Evolutionary conservation across 2,329 filamentous ascomycete genomes (phyloP).

Genomic region (Keithomyces neogunnii): DNA sequence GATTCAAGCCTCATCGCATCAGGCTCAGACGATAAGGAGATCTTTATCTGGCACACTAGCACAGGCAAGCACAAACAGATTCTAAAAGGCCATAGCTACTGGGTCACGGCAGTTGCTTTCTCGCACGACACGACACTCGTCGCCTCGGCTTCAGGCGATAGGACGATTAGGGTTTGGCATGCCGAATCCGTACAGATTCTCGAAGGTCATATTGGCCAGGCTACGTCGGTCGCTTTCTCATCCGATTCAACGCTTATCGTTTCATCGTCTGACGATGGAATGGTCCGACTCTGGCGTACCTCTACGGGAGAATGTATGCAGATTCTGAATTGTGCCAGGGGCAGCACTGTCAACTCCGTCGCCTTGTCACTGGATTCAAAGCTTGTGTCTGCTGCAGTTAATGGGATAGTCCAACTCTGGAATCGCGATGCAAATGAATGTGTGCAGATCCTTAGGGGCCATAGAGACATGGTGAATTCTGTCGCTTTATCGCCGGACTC

Average conservation of each 20-base stretch:
- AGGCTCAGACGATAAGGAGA: background rate
- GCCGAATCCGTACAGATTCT: background rate
- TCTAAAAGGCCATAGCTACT: background rate
- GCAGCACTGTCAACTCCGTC: too few species aligned
- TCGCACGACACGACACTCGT: background rate
- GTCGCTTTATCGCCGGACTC: too few species aligned
- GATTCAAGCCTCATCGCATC: background rate
- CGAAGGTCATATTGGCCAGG: background rate
- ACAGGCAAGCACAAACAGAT: background rate
- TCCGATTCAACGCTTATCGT: background rate
- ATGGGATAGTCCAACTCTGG: too few species aligned
- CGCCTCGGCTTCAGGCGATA: background rate
- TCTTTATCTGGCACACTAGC: background rate
- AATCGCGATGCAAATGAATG: too few species aligned
- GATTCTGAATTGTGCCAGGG: background rate
- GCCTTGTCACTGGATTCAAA: too few species aligned
- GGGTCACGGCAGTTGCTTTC: background rate
- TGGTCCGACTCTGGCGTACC: background rate
- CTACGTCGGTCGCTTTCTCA: background rate
- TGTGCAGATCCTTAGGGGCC: too few species aligned
- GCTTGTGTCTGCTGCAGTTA: too few species aligned
- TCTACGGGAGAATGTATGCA: background rate
- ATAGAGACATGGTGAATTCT: too few species aligned
- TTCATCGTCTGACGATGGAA: background rate
- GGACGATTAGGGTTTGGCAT: too few species aligned